Percentiles rank a stretch among this genome's conserved stretches.
Conservation (phyloP, 768 basidiomycete species). For the Agaricus subrufescens region DNA sequence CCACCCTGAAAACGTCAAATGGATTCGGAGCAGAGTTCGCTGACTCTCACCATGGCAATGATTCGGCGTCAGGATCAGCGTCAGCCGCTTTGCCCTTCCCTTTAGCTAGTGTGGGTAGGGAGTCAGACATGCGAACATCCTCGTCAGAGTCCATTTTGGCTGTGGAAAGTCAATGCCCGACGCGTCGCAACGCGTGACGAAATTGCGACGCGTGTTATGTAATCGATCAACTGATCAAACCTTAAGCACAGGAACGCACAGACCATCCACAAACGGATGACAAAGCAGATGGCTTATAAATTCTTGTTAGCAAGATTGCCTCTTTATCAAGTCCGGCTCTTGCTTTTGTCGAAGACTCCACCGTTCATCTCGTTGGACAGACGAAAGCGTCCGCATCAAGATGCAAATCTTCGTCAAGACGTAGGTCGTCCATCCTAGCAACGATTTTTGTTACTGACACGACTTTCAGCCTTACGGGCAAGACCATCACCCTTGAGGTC, state of each 20-base stretch:
- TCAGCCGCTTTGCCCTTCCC: constrained; percentile 68
- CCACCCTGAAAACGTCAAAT: constrained; percentile 63
- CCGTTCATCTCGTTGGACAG: constrained; percentile 86
- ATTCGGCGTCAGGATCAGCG: constrained; percentile 49
- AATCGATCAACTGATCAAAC: constrained; percentile 19
- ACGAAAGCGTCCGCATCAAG: constrained; percentile 62
- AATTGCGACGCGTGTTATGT: constrained; percentile 12
- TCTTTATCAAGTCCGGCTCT: constrained; percentile 36
- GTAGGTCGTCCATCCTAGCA: constrained; percentile 38
- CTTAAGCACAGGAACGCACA: constrained; percentile 30
- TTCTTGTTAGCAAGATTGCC: constrained; percentile 12
- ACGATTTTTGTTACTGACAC: constrained; percentile 2
- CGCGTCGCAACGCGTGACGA: constrained; percentile 16
- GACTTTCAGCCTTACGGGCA: constrained; percentile 83
- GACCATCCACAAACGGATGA: constrained; percentile 37
- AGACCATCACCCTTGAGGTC: constrained; percentile 98
- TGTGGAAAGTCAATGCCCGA: neutral
- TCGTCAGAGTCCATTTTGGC: constrained; percentile 53
- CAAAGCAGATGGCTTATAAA: constrained; percentile 27
- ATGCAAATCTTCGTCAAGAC: constrained; percentile 99
- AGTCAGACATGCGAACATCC: constrained; percentile 48
- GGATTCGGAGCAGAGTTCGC: constrained; percentile 16
- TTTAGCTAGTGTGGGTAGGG: constrained; percentile 37
- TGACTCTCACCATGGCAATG: constrained; percentile 70
- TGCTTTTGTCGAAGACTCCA: constrained; percentile 94